Base-by-base conservation (phyloP, 495 filamentous ascomycete species). In the Amphirosellinia nigrospora region DNA sequence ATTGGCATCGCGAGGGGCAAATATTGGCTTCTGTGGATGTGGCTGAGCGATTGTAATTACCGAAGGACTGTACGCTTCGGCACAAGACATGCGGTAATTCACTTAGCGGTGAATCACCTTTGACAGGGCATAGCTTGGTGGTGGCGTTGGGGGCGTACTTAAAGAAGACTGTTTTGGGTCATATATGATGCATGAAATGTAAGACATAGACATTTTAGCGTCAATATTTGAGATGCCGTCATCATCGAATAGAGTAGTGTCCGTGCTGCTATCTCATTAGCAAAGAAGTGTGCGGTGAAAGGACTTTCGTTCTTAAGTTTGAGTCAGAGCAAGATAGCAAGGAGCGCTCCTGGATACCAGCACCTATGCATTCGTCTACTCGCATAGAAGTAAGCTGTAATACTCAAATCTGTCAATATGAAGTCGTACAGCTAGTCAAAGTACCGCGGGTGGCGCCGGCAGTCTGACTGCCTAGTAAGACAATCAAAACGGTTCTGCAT, bases 1-100 rank as follows among this genome's bases (percentile, higher is more conserved):
- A 28, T 13, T 36, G 30, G 41, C 59, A 15, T 62, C 26, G 26
- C 9, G 26, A 46, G 28, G 23, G 34, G 45, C 45, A 39, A 28
- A 58, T 41, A 55, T 43, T 56, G 61, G 38, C 16, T 62, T 46
- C 66, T 26, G 34, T 23, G 38, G 56, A 46, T 34, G 46, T 64
- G 34, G 46, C n/a, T 48, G 41, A 46, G 23, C 26, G 36, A 16
- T 9, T 19, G 61, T 30, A 64, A 64, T 64, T 50, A 64, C 61
- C 61, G 61, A 64, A 50, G 41, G 11, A 32, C 50, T 46, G 39
- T 45, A 39, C 2, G 21, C 5, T 15, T 63, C 26, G 60, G 39
- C 41, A 34, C 26, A 63, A 19, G 36, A 63, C 39, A 63, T 43
- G 32, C 39, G 41, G 43, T 46, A 46, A 32, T 32, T 50, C 28